Conservation (phyloP, 805 yeast genomes). For the Zygotorulaspora chibaensis region DNA sequence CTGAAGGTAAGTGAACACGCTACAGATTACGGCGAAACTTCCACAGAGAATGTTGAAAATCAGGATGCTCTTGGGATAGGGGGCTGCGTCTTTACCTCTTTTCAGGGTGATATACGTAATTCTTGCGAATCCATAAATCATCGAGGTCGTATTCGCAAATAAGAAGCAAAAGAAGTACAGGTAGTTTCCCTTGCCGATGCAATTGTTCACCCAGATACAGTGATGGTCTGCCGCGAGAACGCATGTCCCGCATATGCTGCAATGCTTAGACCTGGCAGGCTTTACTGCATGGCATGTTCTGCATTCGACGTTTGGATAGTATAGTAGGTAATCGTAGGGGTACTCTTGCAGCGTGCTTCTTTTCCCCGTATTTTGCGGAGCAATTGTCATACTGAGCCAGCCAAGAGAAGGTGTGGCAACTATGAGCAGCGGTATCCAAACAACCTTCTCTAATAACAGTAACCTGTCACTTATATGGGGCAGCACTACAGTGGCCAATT, state of each 20-base stretch:
- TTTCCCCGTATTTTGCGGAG: slow-evolving; percentile 16
- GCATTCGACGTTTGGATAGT: slow-evolving; percentile 47
- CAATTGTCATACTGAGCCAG: slow-evolving; percentile 17
- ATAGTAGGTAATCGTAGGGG: slow-evolving; percentile 50
- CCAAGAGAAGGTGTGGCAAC: slow-evolving; percentile 21
- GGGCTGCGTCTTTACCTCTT: neutral
- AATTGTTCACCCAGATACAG: slow-evolving; percentile 68
- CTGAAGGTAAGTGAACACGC: slow-evolving; percentile 45
- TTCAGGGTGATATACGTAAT: slow-evolving; percentile 11
- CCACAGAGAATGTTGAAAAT: slow-evolving; percentile 44
- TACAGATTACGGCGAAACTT: slow-evolving; percentile 41
- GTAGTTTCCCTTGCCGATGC: slow-evolving; percentile 66
- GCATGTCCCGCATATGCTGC: slow-evolving; percentile 63
- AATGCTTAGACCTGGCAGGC: slow-evolving; percentile 73
- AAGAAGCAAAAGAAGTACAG: slow-evolving; percentile 57
- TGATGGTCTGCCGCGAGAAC: slow-evolving; percentile 67
- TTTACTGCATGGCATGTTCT: slow-evolving; percentile 57
- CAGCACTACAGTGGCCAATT: slow-evolving; percentile 17
- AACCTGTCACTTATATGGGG: slow-evolving; percentile 14
- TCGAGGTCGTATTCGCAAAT: slow-evolving; percentile 42
- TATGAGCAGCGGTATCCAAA: slow-evolving; percentile 24
- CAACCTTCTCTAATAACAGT: slow-evolving; percentile 15
- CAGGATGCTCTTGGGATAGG: slow-evolving; percentile 25
- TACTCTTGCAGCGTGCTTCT: slow-evolving; percentile 18
- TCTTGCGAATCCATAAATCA: slow-evolving; percentile 43